These are phyloP conservation scores for Trichaptum fuscoviolaceum DNA, from an alignment of 768 basidiomycete genomes.

Conservation along the genomic window DNA sequence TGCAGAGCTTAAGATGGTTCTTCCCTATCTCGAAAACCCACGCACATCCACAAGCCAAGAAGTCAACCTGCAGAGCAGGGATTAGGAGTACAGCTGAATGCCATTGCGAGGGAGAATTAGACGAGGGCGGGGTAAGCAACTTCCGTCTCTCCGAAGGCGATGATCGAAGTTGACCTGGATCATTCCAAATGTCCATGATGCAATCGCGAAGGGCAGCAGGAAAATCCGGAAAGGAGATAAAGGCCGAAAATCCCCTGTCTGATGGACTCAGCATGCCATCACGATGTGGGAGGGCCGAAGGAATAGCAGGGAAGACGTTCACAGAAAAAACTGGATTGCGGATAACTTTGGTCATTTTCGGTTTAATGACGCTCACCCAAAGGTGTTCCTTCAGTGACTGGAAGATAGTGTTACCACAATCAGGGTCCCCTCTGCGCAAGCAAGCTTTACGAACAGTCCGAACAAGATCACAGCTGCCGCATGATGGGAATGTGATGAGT, in stretches of 20 bases:
- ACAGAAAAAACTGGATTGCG: neutral
- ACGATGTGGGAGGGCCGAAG: neutral
- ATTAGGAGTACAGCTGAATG: neutral
- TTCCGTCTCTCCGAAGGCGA: neutral
- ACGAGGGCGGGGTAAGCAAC: neutral
- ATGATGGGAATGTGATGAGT: neutral
- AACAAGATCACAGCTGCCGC: neutral
- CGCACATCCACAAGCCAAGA: neutral
- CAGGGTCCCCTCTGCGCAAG: neutral
- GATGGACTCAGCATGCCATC: neutral
- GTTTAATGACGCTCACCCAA: neutral
- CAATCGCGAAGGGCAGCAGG: neutral
- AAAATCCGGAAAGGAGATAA: neutral
- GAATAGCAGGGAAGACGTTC: neutral
- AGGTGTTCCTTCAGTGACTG: neutral
- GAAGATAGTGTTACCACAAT: neutral
- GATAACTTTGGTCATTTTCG: neutral
- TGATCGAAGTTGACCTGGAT: neutral
- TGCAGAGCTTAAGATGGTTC: neutral
- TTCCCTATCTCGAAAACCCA: neutral
- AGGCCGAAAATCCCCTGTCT: neutral
- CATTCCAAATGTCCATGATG: neutral
- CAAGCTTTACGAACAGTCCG: neutral
- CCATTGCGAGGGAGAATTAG: neutral
- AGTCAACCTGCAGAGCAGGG: neutral